phyloP scores from a whole-genome alignment of 495 filamentous ascomycete genomes.

The Penicillium salamii region DNA sequence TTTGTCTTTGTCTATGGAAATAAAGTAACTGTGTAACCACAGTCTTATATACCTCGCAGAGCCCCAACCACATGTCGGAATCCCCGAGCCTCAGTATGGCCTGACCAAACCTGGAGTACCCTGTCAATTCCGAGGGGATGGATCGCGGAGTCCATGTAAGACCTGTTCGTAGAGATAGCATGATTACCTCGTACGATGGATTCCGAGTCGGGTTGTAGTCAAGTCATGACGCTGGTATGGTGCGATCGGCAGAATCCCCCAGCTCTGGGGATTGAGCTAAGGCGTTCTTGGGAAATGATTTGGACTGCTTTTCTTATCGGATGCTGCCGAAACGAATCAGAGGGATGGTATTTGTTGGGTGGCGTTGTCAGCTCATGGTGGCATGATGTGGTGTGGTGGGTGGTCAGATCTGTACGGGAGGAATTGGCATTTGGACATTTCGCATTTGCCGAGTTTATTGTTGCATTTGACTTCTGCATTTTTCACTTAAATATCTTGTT shows the following conservation, averaged over 20 bases:
- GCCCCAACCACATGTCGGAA: not conserved
- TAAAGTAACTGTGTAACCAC: not conserved
- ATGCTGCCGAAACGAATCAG: not conserved
- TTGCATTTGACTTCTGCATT: too few relatives aligned
- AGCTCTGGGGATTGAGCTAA: too few relatives aligned
- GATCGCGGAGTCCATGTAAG: too few relatives aligned
- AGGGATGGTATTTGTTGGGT: not conserved
- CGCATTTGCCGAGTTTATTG: too few relatives aligned
- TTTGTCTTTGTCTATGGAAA: not conserved
- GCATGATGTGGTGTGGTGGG: not conserved
- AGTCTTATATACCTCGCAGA: slow-evolving; percentile 4
- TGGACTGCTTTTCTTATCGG: too few relatives aligned
- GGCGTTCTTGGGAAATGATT: too few relatives aligned
- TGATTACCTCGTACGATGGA: not conserved
- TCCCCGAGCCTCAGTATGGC: not conserved
- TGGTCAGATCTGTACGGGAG: too few relatives aligned
- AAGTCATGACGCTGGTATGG: not conserved
- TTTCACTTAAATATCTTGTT: too few relatives aligned
- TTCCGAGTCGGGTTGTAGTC: not conserved
- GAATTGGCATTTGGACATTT: too few relatives aligned
- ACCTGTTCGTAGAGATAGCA: not conserved
- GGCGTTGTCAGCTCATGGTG: too few relatives aligned
- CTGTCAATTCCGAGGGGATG: not conserved
- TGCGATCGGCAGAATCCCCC: too few relatives aligned
- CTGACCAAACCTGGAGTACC: not conserved